Conservation (phyloP, 306 rosid species). For the Pyrus communis region DNA sequence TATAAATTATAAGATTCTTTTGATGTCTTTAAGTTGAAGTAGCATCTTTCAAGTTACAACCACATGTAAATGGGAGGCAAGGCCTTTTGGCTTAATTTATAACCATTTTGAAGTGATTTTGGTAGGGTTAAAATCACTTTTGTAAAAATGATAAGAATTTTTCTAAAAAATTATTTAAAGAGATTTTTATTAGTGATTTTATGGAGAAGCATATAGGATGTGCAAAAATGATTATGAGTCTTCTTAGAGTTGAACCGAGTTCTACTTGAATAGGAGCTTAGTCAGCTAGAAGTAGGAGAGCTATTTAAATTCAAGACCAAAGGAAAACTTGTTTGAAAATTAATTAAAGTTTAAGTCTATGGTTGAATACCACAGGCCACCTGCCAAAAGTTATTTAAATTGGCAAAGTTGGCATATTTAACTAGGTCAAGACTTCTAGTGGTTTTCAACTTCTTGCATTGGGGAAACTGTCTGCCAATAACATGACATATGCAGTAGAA, state of each 20-base stretch:
- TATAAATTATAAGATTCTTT: no score
- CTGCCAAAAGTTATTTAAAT: neutral
- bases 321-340: neutral
- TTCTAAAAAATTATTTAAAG: no score
- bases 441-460: neutral
- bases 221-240: no score
- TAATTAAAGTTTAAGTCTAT: neutral
- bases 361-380: neutral
- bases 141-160: no score
- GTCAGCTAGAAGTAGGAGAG: neutral
- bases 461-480: neutral
- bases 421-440: neutral
- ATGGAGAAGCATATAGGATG: no score
- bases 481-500: neutral
- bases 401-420: neutral
- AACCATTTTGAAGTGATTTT: no score
- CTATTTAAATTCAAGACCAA: neutral
- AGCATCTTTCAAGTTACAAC: no score
- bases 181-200: no score
- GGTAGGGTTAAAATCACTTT: no score
- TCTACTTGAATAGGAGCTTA: neutral
- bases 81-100: no score
- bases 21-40: no score
- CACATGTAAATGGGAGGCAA: no score
- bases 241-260: neutral